Evolutionary conservation across 257 asterid genomes (phyloP).

Genomic region (Solanum tarijense): DNA sequence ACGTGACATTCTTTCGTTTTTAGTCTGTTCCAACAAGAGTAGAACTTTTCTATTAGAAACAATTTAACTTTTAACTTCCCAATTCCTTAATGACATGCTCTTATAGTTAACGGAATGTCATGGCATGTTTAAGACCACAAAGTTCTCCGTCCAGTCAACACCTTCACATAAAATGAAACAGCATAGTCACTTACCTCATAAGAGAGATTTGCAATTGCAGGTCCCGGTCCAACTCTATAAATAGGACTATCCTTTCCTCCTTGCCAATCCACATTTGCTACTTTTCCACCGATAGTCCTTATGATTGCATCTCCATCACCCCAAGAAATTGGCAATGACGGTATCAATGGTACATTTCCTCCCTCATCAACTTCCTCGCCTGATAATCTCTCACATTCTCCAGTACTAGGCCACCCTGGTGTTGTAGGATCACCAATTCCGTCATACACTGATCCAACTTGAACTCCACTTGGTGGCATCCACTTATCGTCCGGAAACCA

Average conservation of each 20-base stretch:
- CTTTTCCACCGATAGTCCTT: slow-evolving; percentile 48
- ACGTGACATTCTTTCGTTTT: background rate
- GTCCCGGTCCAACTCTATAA: slow-evolving; percentile 77
- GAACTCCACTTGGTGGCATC: slow-evolving; percentile 95
- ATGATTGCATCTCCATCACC: slow-evolving; percentile 56
- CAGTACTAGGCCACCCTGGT: slow-evolving; percentile 86
- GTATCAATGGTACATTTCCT: slow-evolving; percentile 68
- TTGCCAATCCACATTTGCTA: slow-evolving; percentile 79
- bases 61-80: background rate
- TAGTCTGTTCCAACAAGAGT: background rate
- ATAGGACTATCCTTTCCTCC: slow-evolving; percentile 62
- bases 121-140: background rate
- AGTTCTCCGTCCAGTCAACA: background rate
- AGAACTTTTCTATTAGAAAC: background rate
- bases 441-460: slow-evolving; percentile 55
- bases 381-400: slow-evolving; percentile 64
- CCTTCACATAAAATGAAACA: background rate
- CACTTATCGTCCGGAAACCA: slow-evolving; percentile 79
- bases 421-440: slow-evolving; percentile 83
- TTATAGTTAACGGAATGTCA: background rate
- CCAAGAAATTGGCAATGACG: slow-evolving; percentile 78
- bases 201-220: slow-evolving; percentile 52
- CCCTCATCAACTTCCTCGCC: slow-evolving; percentile 43
- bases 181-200: slow-evolving; percentile 32
- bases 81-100: background rate